Conservation (phyloP, 1,284 basidiomycete genomes). For the Rhodotorula sp. region DNA sequence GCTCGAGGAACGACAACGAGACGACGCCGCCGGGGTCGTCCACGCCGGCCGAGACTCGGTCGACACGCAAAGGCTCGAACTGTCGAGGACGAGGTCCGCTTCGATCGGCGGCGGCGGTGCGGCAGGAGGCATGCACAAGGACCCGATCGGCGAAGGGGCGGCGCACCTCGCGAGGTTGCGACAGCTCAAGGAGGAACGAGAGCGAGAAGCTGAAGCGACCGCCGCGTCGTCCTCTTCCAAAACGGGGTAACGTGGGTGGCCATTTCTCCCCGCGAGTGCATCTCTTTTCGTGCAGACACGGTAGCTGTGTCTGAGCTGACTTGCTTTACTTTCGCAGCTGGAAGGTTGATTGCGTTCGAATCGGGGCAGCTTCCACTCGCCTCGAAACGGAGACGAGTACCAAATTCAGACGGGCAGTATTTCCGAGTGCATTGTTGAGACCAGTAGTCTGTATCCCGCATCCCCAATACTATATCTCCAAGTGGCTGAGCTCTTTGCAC, state of each 20-base stretch:
- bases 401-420: no score
- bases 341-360: no score
- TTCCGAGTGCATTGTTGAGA: not conserved
- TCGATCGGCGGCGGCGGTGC: not conserved
- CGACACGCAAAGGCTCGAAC: slow-evolving; percentile 2
- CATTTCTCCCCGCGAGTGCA: not conserved
- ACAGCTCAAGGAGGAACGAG: slow-evolving; percentile 28
- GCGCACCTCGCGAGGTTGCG: slow-evolving; percentile 27
- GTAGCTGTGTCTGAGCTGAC: no score
- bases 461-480: not conserved
- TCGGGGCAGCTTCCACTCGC: no score
- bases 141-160: slow-evolving; percentile 27
- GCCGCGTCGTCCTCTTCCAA: not conserved
- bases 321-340: no score
- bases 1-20: slow-evolving; percentile 12
- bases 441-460: not conserved
- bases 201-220: slow-evolving; percentile 2
- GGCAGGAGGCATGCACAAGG: not conserved
- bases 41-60: slow-evolving; percentile 11
- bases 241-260: not conserved
- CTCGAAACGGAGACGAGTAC: no score
- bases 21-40: not conserved
- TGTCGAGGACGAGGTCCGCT: not conserved
- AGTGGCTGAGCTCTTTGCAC: not conserved
- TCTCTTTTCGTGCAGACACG: no score